Base-by-base conservation (phyloP, 352 stramenopile species). In the Phytophthora fragariae region DNA sequence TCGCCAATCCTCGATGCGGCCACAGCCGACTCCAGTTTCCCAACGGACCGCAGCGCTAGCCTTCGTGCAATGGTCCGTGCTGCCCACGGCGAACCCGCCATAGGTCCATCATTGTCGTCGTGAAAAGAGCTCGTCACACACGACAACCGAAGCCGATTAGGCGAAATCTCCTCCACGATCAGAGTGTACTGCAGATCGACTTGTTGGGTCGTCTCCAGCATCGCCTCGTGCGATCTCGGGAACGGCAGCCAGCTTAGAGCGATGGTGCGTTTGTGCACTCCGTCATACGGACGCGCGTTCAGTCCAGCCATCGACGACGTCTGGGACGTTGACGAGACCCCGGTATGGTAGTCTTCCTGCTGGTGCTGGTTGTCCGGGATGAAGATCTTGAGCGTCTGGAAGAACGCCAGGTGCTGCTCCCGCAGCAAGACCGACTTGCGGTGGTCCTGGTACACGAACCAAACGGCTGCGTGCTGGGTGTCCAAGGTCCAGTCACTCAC, bases 181-280 rank as follows among this genome's bases (percentile, higher is more conserved):
- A 92, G 68, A 3, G 83, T 91, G 60, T 88, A 91, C 67, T 92
- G 82, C 62, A 92, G 53, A 64, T 86, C 77, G 21, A 92, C 62
- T 39, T 82, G 72, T 17, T 67, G 71, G 35, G 63, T 55, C 15
- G 63, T 66, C 33, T 79, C 59, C 24, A 70, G 31, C 31, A 74
- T 62, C 4, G 65, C 57, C 31, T 87, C 82, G 14, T 80, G 72
- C 8, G 75, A 76, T 2, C 62, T 56, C 15, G 73, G 64, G 55
- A 91, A 90, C 31, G 85, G 82, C 57, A 92, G 62, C 85, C 85
- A 92, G 21, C 70, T 85, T 14, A 92, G 58, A 35, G 81, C 85
- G 37, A 92, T 72, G 2, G 85, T 92, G 24, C 82, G 78, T 49
- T 91, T 91, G 62, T 88, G 71, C 2, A 92, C 75, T 2, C 60